Conservation (phyloP, 352 stramenopile genomes). For the Phytophthora rubi region DNA sequence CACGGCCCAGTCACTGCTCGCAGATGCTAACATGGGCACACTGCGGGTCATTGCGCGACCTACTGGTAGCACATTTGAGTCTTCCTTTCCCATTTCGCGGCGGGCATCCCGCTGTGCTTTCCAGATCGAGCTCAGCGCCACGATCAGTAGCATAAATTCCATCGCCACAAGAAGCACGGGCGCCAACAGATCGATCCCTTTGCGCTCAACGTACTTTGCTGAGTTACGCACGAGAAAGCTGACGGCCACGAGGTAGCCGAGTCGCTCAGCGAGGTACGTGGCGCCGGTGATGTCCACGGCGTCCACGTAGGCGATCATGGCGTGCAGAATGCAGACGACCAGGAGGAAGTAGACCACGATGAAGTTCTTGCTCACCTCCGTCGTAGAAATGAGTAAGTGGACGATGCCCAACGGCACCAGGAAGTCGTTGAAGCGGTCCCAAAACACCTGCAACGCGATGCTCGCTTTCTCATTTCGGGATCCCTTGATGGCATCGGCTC, state of each 20-base stretch:
- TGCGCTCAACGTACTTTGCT: constrained; percentile 27
- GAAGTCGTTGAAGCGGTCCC: constrained; percentile 45
- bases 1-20: constrained; percentile 17
- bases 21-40: constrained; percentile 25
- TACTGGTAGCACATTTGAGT: neutral
- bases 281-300: constrained; percentile 33
- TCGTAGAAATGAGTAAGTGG: constrained; percentile 37
- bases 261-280: constrained; percentile 28
- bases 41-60: constrained; percentile 22
- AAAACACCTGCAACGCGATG: constrained; percentile 41
- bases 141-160: constrained; percentile 24
- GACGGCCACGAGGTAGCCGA: constrained; percentile 40
- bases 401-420: constrained; percentile 35
- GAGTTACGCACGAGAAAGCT: constrained; percentile 27
- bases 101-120: neutral
- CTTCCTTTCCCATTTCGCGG: constrained; percentile 18
- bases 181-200: constrained; percentile 30
- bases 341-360: constrained; percentile 38
- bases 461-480: constrained; percentile 32
- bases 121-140: constrained; percentile 24
- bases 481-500: constrained; percentile 21
- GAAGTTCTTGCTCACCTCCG: constrained; percentile 29
- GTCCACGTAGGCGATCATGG: constrained; percentile 38
- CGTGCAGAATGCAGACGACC: constrained; percentile 36
- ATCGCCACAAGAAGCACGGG: constrained; percentile 32